Base-by-base conservation (phyloP, 352 stramenopile genomes). In the Phytophthora foliorum region DNA sequence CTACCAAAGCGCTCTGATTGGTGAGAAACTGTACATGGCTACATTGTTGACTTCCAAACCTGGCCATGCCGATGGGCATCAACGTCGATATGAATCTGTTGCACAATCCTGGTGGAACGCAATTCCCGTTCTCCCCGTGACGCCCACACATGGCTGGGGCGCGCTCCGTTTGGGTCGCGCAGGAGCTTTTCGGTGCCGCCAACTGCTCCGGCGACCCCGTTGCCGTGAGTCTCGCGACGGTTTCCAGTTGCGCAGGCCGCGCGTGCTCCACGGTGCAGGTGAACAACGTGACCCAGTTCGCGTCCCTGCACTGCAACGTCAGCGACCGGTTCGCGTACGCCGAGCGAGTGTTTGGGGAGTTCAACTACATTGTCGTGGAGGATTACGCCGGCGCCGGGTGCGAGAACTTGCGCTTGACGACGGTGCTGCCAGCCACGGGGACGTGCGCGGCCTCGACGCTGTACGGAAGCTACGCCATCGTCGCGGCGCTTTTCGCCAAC, bases 281-380 rank as follows among this genome's bases (percentile, higher is more conserved):
- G 25, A 60, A 67, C 52, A 77, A 68, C 25, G 17, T 19, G 1
- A 67, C 52, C 8, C 34, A 50, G 27, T 73, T 60, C 32, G 11
- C 59, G 2, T 45, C 70, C 13, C 7, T 57, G 22, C 19, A 69
- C 6, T 74, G 69, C 46, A 65, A 66, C 54, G 39, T 76, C 52
- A 59, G 19, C n/a, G 60, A 76, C 57, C 38, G 51, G 19, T 76
- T 66, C 44, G 41, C 56, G 46, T 76, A 69, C 54, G 69, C 69
- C 1, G 58, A 64, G 19, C 16, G 46, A 24, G 22, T 69, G 14
- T 73, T 58, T 22, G 63, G 52, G 7, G 51, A 69, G 36, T 69
- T 69, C 24, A 69, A 76, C 48, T 76, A 66, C 53, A 69, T 76
- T 31, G 39, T 66, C 38, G 63, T 76, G 13, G 69, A 76, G 25